Evolutionary conservation across 2,329 filamentous ascomycete genomes (phyloP).

Genomic region (Aspergillus spinulosporus): DNA sequence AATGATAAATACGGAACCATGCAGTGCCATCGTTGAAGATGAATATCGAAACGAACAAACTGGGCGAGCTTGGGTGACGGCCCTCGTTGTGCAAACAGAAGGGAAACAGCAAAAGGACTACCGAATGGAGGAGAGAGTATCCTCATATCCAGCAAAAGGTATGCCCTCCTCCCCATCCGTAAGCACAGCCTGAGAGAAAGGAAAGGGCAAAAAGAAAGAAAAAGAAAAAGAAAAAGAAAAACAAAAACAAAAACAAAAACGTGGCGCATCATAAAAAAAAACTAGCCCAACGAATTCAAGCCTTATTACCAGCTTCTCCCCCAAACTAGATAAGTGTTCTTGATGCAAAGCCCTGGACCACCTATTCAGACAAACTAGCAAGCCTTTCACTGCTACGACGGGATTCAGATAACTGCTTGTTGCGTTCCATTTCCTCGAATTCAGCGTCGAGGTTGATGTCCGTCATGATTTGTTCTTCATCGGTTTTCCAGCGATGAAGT

Average conservation of each 20-base stretch:
- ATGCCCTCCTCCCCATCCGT: not conserved
- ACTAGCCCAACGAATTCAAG: not conserved
- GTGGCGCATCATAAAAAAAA: not conserved
- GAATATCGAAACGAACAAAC: not conserved
- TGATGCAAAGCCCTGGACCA: not conserved
- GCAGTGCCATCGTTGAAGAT: not conserved
- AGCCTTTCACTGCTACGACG: not conserved
- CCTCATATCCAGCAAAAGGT: not conserved
- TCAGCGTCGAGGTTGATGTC: constrained; percentile 18
- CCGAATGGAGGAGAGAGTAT: not conserved
- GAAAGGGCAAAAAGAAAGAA: not conserved
- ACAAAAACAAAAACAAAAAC: not conserved
- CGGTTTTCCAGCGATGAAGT: not conserved
- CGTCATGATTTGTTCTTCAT: constrained; percentile 1
- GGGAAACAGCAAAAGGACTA: not conserved
- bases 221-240: not conserved
- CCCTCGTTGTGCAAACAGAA: too few species aligned
- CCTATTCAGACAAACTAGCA: not conserved
- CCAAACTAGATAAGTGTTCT: not conserved
- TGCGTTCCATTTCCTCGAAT: constrained; percentile 13
- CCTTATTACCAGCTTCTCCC: not conserved
- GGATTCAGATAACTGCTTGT: not conserved
- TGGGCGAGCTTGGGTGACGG: too few species aligned
- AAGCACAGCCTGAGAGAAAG: not conserved
- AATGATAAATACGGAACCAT: not conserved